Base-by-base conservation (phyloP, 768 basidiomycete genomes). In the Suillus bovinus region DNA sequence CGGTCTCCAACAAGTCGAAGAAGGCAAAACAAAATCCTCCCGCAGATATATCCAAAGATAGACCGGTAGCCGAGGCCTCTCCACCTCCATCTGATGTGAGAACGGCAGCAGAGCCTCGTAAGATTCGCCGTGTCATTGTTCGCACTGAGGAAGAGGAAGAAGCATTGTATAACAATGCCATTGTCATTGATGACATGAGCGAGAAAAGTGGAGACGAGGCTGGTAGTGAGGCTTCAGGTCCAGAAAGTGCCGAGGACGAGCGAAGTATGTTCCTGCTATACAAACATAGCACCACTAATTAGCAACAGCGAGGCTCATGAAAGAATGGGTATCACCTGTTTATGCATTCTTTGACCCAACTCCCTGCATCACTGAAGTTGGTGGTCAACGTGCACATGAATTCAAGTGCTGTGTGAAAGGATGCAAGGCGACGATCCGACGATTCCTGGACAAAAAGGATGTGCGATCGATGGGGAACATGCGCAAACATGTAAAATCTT, bases 321-420 rank as follows among this genome's bases (percentile, higher is more conserved):
- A 73, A 66, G 72, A 64, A 5, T 74, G 72, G 72, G 65, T 53
- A 7, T 65, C 72, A 17, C 64, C 65, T 0, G 63, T 75, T 3
- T 75, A 75, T 61, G 71, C 62, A 0, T 75, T 73, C 61, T 74
- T 70, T 61, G 36, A 70, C 1, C 65, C 68, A 0, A 57, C 39
- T 13, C 66, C 58, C 13, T 22, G 0, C 3, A 73, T 75, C 47
- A 62, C 58, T 8, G 59, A 70, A 33, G 34, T 64, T 14, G 61
- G 66, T 9, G 69, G 58, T 5, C 67, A 64, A 17, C 58, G 61
- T 14, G 52, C 50, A 41, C 71, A 74, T 38, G 52, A 59, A 14
- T 76, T 76, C 65, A 36, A 61, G 2, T 76, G 74, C 56, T 22
- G 39, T 24, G 68, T 62, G 5, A 57, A 62, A 20, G 38, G 44